phyloP scores from a whole-genome alignment of 192 early-diverging fungal genomes.

The Backusella tuberculispora region DNA sequence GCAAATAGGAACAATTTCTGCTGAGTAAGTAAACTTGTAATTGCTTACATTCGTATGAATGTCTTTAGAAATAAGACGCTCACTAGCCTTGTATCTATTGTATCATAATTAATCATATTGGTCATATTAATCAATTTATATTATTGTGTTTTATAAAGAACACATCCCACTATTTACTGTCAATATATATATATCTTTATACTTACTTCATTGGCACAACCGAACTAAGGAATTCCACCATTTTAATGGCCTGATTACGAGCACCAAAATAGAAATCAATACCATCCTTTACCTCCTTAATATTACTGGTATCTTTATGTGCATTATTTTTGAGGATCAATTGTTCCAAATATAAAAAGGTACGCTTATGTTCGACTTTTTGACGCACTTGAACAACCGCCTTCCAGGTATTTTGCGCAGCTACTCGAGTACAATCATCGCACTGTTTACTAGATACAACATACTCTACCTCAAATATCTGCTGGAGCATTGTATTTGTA shows the following conservation, averaged over 20 bases:
- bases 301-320: constrained; percentile 97
- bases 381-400: constrained; percentile 97
- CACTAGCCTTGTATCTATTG: constrained; percentile 80
- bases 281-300: constrained; percentile 95
- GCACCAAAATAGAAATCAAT: constrained; percentile 96
- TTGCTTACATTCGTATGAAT: constrained; percentile 88
- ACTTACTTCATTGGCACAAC: constrained; percentile 78
- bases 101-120: not conserved
- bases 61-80: constrained; percentile 96
- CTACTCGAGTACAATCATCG: constrained; percentile 91
- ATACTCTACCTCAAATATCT: constrained; percentile 95
- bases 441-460: constrained; percentile 92
- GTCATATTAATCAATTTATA: too few species aligned
- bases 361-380: constrained; percentile 97
- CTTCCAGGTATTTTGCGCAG: constrained; percentile 98
- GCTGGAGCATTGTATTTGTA: constrained; percentile 92
- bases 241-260: constrained; percentile 90
- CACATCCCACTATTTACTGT: too few species aligned
- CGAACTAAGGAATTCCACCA: constrained; percentile 91
- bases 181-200: not conserved
- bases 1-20: constrained; percentile 95
- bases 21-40: constrained; percentile 96
- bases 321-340: constrained; percentile 98
- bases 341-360: constrained; percentile 98
- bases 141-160: not conserved